phyloP scores from a whole-genome alignment of 495 filamentous ascomycete species.

The Venustampulla echinocandica region DNA sequence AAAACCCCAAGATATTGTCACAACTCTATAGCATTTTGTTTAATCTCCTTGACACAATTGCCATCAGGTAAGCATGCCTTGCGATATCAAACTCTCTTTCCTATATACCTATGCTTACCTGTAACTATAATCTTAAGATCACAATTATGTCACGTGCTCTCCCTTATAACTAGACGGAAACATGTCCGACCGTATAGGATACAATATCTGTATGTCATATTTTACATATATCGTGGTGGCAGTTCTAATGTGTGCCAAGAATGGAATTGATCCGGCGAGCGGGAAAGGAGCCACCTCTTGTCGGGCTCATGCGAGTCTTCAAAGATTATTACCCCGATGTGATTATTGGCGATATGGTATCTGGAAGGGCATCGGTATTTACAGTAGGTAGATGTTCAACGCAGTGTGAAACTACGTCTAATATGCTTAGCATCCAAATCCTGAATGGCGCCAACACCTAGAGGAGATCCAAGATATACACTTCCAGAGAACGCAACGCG shows the following conservation, averaged over 20 bases:
- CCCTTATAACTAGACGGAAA: constrained; percentile 72
- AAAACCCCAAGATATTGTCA: constrained; percentile 54
- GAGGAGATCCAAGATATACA: constrained; percentile 56
- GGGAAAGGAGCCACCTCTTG: constrained; percentile 64
- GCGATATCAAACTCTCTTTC: no score
- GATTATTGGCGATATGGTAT: constrained; percentile 58
- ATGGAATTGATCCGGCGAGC: constrained; percentile 50
- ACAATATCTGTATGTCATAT: constrained; percentile 53
- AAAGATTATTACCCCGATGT: constrained; percentile 90
- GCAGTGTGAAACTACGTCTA: not conserved
- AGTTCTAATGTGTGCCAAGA: constrained; percentile 26
- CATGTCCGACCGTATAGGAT: constrained; percentile 83
- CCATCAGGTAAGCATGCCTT: constrained; percentile 55
- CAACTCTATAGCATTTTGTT: constrained; percentile 74
- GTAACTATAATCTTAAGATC: constrained; percentile 22
- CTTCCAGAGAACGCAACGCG: constrained; percentile 30
- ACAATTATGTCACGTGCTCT: constrained; percentile 72
- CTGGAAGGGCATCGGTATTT: constrained; percentile 45
- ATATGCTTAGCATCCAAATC: constrained; percentile 54
- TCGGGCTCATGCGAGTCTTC: constrained; percentile 72
- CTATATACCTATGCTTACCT: no score
- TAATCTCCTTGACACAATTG: constrained; percentile 74
- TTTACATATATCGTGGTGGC: not conserved
- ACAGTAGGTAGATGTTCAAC: constrained; percentile 29
- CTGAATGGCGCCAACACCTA: constrained; percentile 65